Percentiles rank a stretch among this genome's conserved stretches.
Evolutionary conservation across 2,329 filamentous ascomycete genomes (phyloP).

Genomic region (Colletotrichum phormii): DNA sequence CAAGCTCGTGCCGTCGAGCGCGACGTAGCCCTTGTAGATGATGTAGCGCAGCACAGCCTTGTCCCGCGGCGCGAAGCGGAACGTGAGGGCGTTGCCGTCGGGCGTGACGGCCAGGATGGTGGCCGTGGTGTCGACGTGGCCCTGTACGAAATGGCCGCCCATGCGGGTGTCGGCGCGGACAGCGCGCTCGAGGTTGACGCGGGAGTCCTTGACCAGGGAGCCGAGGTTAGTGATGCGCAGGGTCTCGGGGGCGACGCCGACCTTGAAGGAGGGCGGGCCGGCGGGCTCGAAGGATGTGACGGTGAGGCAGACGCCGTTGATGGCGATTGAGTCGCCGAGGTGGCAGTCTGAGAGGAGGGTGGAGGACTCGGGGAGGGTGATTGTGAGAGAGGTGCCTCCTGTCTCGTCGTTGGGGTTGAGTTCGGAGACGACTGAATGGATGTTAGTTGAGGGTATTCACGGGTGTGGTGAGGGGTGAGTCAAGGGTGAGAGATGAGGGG

Average conservation of each 20-base stretch:
- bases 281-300: conserved; percentile 70
- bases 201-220: conserved; percentile 70
- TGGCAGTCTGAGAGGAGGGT: conserved; percentile 86
- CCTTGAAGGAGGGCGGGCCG: conserved; percentile 74
- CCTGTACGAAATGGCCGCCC: conserved; percentile 98
- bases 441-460: conserved; percentile 36
- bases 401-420: conserved; percentile 85
- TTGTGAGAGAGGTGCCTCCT: conserved; percentile 90
- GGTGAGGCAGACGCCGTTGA: conserved; percentile 97
- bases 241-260: conserved; percentile 95
- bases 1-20: conserved; percentile 93
- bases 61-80: conserved; percentile 82
- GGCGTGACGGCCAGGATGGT: conserved; percentile 77
- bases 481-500: conserved; percentile 37
- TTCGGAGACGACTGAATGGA: conserved; percentile 78
- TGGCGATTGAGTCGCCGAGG: conserved; percentile 91
- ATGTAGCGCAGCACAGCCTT: conserved; percentile 82
- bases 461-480: conserved; percentile 19
- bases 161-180: conserved; percentile 93
- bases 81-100: conserved; percentile 91
- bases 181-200: conserved; percentile 93
- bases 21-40: conserved; percentile 96
- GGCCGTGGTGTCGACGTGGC: conserved; percentile 93
- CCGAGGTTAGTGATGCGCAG: conserved; percentile 97
- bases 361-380: conserved; percentile 74